These are phyloP conservation scores for Austroboletus olivaceoglutinosus DNA, from an alignment of 1,284 basidiomycete genomes.

Conservation along the genomic window DNA sequence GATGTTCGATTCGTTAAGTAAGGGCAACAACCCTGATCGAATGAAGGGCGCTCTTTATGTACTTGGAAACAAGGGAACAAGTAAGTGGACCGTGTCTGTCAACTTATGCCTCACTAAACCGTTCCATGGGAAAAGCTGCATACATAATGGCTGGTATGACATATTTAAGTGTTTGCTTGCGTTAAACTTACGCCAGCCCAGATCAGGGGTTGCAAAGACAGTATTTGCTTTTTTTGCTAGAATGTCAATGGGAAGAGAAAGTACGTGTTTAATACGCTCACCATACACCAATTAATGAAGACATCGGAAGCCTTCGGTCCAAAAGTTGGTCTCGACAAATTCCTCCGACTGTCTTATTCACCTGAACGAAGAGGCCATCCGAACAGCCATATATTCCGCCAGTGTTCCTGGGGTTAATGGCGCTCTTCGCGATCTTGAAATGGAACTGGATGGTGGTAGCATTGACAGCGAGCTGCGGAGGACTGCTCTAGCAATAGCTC, in stretches of 20 bases:
- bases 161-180: constrained; percentile 2
- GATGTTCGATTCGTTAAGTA: constrained; percentile 70
- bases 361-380: constrained; percentile 60
- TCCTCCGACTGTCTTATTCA: constrained; percentile 65
- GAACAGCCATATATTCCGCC: constrained; percentile 58
- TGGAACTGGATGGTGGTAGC: constrained; percentile 46
- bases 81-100: constrained; percentile 34
- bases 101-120: constrained; percentile 2
- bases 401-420: constrained; percentile 45
- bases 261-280: constrained; percentile 35
- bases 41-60: constrained; percentile 96
- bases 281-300: constrained; percentile 2
- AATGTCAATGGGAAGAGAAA: constrained; percentile 92
- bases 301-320: constrained; percentile 74
- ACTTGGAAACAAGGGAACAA: constrained; percentile 74
- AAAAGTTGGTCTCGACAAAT: constrained; percentile 77
- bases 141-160: constrained; percentile 61
- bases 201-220: constrained; percentile 68
- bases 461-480: constrained; percentile 46
- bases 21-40: constrained; percentile 84
- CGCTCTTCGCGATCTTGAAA: constrained; percentile 46
- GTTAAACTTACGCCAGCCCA: constrained; percentile 24
- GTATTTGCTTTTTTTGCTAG: constrained; percentile 72
- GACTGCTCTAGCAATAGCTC: constrained; percentile 42
- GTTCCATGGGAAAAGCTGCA: constrained; percentile 41